Base-by-base conservation (phyloP, 352 stramenopile species). In the Pythium rhizo-oryzae region DNA sequence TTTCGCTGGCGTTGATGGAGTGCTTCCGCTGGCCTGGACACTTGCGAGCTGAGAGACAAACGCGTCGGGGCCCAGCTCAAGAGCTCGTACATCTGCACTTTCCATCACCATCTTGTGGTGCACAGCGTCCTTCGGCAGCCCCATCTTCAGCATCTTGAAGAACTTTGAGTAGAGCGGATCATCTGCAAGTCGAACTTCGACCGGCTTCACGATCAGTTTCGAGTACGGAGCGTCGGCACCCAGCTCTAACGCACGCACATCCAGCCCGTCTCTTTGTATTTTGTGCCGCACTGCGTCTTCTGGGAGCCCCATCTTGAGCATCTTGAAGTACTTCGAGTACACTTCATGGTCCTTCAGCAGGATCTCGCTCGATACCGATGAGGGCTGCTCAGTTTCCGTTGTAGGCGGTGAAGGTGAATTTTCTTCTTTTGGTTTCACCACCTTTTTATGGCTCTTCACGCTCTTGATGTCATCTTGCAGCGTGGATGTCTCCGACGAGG, bases 101-200 rank as follows among this genome's bases (percentile, higher is more conserved):
- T 87, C 78, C 49, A 72, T 74, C 5, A 69, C 49, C 75, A 98
- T 90, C 54, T 97, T 97, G 65, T 97, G 87, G 8, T 80, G 75
- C 0, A 97, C 89, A 9, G 90, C 89, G 11, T 84, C 90, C 30
- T 88, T 77, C 1, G 90, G 90, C 3, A 98, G 64, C n/a, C 93
- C 93, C 73, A 98, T 85, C 70, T 97, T 92, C 8, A 98, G 74
- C 93, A 98, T 98, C 59, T 96, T 96, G 70, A 98, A 97, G 51
- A 97, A 98, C 57, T 96, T 96, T 11, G 75, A 76, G 25, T 92
- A 88, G 9, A 77, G 37, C 2, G 87, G 71, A 62, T 96, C 87
- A 41, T 89, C 80, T 19, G 77, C 55, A 9, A 90, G 65, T n/a
- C 75, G 84, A 13, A 73, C 39, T 18, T 72, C 71, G 18, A 81